Percentiles rank a stretch among this genome's conserved stretches.
These are phyloP conservation scores for Suhomyces tanzawaensis DNA, from an alignment of 805 yeast species.

Conservation along the genomic window DNA sequence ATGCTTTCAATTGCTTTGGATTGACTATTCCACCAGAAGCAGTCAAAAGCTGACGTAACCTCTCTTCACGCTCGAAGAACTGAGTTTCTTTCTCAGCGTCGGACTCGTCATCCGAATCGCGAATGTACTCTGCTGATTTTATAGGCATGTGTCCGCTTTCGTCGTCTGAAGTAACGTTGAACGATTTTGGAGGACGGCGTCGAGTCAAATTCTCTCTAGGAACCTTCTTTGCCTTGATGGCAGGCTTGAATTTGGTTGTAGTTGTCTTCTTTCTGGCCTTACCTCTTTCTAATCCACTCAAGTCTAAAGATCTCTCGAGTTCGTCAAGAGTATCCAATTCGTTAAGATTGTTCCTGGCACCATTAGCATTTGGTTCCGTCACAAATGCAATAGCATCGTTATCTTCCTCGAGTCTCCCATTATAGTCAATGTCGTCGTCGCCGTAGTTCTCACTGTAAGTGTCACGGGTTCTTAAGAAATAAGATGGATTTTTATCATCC, in stretches of 20 bases:
- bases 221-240: conserved; percentile 1
- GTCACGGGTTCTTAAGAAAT: conserved; percentile 27
- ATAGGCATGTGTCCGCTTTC: conserved; percentile 17
- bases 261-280: conserved; percentile 21
- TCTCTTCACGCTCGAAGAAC: conserved; percentile 57
- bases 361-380: conserved; percentile 8
- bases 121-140: conserved; percentile 54
- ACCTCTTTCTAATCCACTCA: conserved; percentile 15
- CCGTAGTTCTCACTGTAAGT: conserved; percentile 14
- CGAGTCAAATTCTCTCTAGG: conserved; percentile 2
- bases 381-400: conserved; percentile 21
- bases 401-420: conserved; percentile 23
- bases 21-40: conserved; percentile 40
- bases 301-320: conserved; percentile 19
- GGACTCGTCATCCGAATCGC: conserved; percentile 62
- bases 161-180: conserved; percentile 30
- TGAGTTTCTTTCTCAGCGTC: conserved; percentile 52
- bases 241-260: not conserved
- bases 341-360: conserved; percentile 20
- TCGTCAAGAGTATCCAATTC: conserved; percentile 40
- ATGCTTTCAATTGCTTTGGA: conserved; percentile 30
- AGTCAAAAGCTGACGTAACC: conserved; percentile 39
- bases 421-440: conserved; percentile 13
- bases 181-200: conserved; percentile 22
- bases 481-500: conserved; percentile 38